phyloP scores from a whole-genome alignment of 306 rosid species.

The Mimosa pudica region DNA sequence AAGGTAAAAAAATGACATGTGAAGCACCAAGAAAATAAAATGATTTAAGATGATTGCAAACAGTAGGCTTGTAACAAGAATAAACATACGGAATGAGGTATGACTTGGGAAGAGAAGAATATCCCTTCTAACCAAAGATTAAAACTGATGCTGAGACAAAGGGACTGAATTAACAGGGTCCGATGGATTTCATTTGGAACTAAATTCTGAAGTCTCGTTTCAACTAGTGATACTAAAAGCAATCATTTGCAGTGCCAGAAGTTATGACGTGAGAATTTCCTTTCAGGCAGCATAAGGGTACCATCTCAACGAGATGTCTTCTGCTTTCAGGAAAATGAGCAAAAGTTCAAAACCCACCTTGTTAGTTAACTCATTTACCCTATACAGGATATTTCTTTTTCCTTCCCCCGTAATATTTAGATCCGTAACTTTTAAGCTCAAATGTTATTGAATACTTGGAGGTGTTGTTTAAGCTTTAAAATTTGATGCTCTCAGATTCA shows the following conservation, averaged over 20 bases:
- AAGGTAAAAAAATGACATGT: neutral
- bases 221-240: constrained; percentile 13
- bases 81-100: neutral
- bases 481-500: neutral
- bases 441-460: neutral
- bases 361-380: neutral
- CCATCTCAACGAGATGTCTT: neutral
- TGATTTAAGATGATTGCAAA: neutral
- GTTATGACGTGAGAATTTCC: neutral
- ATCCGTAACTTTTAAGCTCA: neutral
- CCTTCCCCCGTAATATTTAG: neutral
- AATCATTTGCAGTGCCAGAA: neutral
- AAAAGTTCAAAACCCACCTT: neutral
- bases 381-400: neutral
- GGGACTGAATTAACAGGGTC: neutral
- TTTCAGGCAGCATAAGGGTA: neutral
- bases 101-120: neutral
- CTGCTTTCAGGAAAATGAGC: neutral
- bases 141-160: no score
- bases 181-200: neutral
- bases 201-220: neutral
- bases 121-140: constrained; percentile 15
- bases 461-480: neutral
- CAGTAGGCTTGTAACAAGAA: neutral
- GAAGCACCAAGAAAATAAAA: neutral